phyloP scores from a whole-genome alignment of 257 asterid genomes.

The Forsythia suspensa region DNA sequence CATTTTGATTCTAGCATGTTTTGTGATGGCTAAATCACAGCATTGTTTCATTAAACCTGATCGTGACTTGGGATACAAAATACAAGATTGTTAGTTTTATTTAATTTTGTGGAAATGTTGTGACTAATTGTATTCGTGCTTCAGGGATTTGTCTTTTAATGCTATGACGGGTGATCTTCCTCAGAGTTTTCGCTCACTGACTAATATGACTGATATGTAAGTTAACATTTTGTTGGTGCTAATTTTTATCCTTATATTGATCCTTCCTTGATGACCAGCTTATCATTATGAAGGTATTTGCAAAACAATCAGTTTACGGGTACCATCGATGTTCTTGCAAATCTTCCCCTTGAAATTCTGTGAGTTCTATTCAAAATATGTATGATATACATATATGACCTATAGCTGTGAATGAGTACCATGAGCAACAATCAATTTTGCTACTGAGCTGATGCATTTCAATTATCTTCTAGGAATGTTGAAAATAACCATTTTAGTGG shows the following conservation, averaged over 20 bases:
- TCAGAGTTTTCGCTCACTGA: constrained; percentile 56
- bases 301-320: constrained; percentile 94
- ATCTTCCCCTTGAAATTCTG: constrained; percentile 81
- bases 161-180: constrained; percentile 77
- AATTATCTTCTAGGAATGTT: constrained; percentile 51
- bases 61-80: not conserved
- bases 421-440: not conserved
- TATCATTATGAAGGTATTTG: constrained; percentile 62
- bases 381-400: not conserved
- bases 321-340: constrained; percentile 78
- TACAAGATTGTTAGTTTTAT: constrained; percentile 7
- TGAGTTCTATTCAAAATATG: constrained; percentile 40
- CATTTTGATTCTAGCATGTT: constrained; percentile 12
- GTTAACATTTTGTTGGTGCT: constrained; percentile 18
- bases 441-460: constrained; percentile 15
- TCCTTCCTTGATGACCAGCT: constrained; percentile 21
- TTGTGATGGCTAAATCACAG: constrained; percentile 11
- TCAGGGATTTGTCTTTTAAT: constrained; percentile 89
- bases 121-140: constrained; percentile 24
- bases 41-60: not conserved
- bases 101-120: not conserved
- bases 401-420: constrained; percentile 10
- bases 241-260: not conserved
- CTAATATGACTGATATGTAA: constrained; percentile 68
- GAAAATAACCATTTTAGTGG: constrained; percentile 91